Evolutionary conservation across 208 protist species (phyloP).

Genomic region (Wallacemonas collosoma): DNA sequence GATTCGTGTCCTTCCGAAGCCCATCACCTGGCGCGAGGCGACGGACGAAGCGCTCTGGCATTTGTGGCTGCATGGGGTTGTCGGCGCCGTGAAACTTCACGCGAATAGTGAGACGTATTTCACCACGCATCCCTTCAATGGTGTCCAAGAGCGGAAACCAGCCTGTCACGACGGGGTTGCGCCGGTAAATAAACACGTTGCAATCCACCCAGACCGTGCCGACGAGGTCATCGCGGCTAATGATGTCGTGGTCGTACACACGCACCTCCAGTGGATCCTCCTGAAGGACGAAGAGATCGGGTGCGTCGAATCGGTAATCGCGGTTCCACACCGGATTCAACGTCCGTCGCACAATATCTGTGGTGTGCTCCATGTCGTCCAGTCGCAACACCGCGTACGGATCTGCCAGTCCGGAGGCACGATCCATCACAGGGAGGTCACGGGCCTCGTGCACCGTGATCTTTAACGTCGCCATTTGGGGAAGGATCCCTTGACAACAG

Average conservation of each 20-base stretch:
- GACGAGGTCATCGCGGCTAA: conserved; percentile 95
- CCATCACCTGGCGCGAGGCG: conserved; percentile 16
- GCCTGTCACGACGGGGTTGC: conserved; percentile 55
- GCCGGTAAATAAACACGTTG: conserved; percentile 84
- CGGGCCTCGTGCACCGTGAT: conserved; percentile 88
- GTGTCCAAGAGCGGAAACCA: conserved; percentile 94
- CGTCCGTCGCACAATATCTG: conserved; percentile 74
- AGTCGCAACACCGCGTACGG: conserved; percentile 88
- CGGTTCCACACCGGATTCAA: conserved; percentile 84
- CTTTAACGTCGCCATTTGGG: conserved; percentile 87
- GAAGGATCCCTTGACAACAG: not conserved
- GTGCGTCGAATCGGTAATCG: conserved; percentile 81
- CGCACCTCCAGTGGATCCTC: conserved; percentile 94
- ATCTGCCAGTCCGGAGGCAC: conserved; percentile 83
- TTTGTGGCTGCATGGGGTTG: conserved; percentile 79
- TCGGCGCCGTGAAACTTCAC: conserved; percentile 91
- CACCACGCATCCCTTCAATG: conserved; percentile 73
- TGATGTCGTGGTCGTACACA: conserved; percentile 96
- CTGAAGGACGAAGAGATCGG: conserved; percentile 90
- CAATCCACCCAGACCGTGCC: conserved; percentile 94
- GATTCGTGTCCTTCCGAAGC: not conserved
- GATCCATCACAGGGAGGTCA: conserved; percentile 94
- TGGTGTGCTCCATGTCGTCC: conserved; percentile 75
- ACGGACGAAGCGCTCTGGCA: conserved; percentile 69
- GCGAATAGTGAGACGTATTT: conserved; percentile 85